Base-by-base conservation (phyloP, 2,329 filamentous ascomycete genomes). In the Paracoccidioides brasiliensis region DNA sequence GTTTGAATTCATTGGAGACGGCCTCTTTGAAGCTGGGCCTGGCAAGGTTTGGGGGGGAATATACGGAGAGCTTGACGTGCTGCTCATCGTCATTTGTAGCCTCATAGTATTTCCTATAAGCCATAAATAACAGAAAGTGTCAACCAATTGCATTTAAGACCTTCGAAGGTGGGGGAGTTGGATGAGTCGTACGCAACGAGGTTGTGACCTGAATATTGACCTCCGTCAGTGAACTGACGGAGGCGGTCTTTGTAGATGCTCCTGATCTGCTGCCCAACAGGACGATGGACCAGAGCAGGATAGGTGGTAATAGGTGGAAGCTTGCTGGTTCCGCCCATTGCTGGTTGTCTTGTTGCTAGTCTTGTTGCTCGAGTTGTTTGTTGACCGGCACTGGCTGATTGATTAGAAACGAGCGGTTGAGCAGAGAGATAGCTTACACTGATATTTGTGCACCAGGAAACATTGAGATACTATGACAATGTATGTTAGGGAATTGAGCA, bases 21-120 rank as follows among this genome's bases (percentile, higher is more conserved):
- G 90, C 91, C 55, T 96, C 88, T 60, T 90, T 74, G 74, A 98
- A 98, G 3, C 85, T 84, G 2, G 93, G 93, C 14, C 93, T 83
- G 32, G 83, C 78, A 52, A 88, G 82, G 64, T 84, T 77, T 1
- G 90, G 90, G 12, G 89, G 88, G 56, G 86, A 84, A 81, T 90
- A 95, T 56, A 90, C 88, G 57, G 79, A 88, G 56, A 98, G 83
- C 72, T 90, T 86, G 65, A 97, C 82, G 68, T 91, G 79, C 33
- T 88, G 81, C 60, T 82, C 74, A 61, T 89, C 89, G 8, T 83
- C 83, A 55, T 76, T 75, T 56, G 75, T 72, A 35, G 78, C 85
- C 70, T 91, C 84, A 64, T 83, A 79, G 69, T 90, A 80, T 76
- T 90, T 90, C 59, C 82, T 85, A 63, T 38, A 33, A 30, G 10